phyloP scores from a whole-genome alignment of 2,329 filamentous ascomycete species.

The Sphaerulina musiva region DNA sequence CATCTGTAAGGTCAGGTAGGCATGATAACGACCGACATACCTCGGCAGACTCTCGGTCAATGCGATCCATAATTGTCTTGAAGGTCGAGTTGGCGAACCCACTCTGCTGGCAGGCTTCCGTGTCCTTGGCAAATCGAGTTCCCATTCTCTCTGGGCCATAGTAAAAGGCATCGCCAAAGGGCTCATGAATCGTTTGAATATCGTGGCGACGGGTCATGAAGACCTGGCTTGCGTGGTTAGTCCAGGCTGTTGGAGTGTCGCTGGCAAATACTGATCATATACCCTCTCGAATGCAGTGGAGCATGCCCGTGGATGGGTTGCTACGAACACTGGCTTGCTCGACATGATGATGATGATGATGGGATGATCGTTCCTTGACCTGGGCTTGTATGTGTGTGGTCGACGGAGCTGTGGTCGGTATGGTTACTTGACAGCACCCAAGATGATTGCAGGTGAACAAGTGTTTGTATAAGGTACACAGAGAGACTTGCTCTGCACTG shows the following conservation, averaged over 20 bases:
- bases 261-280: constrained; percentile 32
- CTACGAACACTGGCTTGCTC: constrained; percentile 79
- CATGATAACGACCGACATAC: constrained; percentile 43
- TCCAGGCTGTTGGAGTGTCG: constrained; percentile 5
- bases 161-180: constrained; percentile 95
- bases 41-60: constrained; percentile 67
- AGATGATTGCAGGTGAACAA: neutral
- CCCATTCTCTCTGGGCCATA: constrained; percentile 86
- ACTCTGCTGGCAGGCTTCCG: constrained; percentile 47
- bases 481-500: neutral
- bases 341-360: constrained; percentile 49
- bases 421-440: neutral
- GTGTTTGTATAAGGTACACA: no score
- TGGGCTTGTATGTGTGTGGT: neutral
- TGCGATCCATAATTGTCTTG: constrained; percentile 67
- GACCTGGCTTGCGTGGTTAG: constrained; percentile 52
- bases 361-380: constrained; percentile 3
- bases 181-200: constrained; percentile 83
- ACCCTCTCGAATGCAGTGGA: constrained; percentile 96
- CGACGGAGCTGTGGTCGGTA: neutral
- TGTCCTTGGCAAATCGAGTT: constrained; percentile 68
- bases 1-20: neutral
- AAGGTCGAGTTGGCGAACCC: constrained; percentile 67
- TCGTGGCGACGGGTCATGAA: constrained; percentile 90
- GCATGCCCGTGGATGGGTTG: constrained; percentile 88